These are phyloP conservation scores for Pyrenochaeta sp. DNA, from an alignment of 2,329 filamentous ascomycete species.

Conservation along the genomic window DNA sequence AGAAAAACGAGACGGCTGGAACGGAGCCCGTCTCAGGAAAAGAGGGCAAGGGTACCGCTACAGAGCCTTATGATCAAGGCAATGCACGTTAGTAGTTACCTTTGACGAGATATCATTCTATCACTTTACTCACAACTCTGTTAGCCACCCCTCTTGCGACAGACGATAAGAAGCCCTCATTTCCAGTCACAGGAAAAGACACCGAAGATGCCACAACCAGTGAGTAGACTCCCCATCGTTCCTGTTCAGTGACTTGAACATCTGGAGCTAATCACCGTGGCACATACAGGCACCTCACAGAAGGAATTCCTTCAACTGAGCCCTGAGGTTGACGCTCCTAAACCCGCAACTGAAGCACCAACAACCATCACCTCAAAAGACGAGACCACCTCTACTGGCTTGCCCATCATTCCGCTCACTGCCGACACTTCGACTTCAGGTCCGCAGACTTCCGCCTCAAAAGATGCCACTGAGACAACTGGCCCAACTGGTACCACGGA, in stretches of 20 bases:
- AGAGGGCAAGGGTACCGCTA: constrained; percentile 69
- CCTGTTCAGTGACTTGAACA: background rate
- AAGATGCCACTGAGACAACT: constrained; percentile 39
- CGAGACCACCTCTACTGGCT: constrained; percentile 20
- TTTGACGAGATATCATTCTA: too few species aligned
- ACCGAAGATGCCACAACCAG: too few species aligned
- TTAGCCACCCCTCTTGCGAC: constrained; percentile 12
- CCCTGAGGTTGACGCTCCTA: constrained; percentile 13
- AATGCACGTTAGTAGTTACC: constrained; percentile 55
- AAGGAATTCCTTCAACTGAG: constrained; percentile 25
- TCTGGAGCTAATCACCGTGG: background rate
- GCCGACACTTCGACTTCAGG: constrained; percentile 25
- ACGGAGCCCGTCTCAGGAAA: constrained; percentile 78
- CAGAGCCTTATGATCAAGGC: constrained; percentile 80
- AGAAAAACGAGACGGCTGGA: constrained; percentile 48
- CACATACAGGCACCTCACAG: too few species aligned
- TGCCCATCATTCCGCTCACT: constrained; percentile 27
- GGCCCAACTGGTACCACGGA: constrained; percentile 31
- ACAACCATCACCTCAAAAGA: constrained; percentile 19
- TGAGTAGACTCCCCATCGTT: background rate
- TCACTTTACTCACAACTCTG: constrained; percentile 1
- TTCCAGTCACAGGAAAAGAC: too few species aligned
- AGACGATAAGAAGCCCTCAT: constrained; percentile 4
- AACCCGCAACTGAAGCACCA: constrained; percentile 10
- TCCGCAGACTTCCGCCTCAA: constrained; percentile 26